Evolutionary conservation across 1,139 yeast species (phyloP), one percentile per base, ranked within the genome.

Genomic region (Blastobotrys illinoisensis): DNA sequence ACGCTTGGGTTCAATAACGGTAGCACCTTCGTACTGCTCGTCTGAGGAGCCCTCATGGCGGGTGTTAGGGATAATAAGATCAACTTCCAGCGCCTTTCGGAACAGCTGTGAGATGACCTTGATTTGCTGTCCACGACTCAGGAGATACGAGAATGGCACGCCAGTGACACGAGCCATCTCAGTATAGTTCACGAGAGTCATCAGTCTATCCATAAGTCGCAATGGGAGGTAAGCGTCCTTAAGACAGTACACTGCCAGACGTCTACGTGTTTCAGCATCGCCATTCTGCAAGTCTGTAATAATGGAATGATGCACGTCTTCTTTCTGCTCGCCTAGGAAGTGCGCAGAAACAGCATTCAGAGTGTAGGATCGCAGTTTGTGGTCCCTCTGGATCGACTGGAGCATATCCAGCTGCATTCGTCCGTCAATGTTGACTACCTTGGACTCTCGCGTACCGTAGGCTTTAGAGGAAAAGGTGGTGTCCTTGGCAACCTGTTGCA

Each of bases 151-250:
- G 66, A 95, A 90, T 0, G 99, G 99, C 4, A 95, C 98, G 59
- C 99, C 99, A 0, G 99, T 93, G 44, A 95, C 99, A 75, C 99
- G 86, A 0, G 99, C 97, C 99, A 95, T 95, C 73, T 95, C 99
- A 0, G 98, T 91, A 71, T 95, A 93, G 65, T 95, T 95, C 57
- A 95, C 96, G 59, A 95, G 76, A 65, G 97, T 91, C 99, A 95
- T 95, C 52, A 95, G 78, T 65, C 91, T 95, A 62, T 91, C 97
- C 67, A 93, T 73, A 45, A 95, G 76, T 60, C 99, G 75, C 65
- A 93, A 69, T 0, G 99, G 99, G 49, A 95, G 75, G 67, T 86
- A 91, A 0, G 99, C 97, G 76, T 95, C 99, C 66, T 95, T 95
- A 65, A 95, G 76, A 78, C 99, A 95, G 70, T 95, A 95, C 5